These are phyloP conservation scores for Pholiota adiposa DNA, from an alignment of 1,284 basidiomycete species.

Conservation along the genomic window DNA sequence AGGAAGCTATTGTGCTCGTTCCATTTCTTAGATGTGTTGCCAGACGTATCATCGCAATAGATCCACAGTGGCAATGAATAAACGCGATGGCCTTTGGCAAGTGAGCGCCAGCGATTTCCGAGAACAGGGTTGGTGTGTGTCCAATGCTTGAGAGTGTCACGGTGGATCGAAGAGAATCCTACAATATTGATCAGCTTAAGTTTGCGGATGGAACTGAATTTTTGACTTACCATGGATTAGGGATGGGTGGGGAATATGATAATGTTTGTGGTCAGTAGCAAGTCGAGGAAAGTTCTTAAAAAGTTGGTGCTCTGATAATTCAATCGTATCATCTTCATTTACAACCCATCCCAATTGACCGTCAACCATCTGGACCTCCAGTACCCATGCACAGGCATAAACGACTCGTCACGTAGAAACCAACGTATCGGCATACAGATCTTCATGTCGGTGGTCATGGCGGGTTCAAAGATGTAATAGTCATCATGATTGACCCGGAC, in stretches of 20 bases:
- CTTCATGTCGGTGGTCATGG: constrained; percentile 9
- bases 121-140: constrained; percentile 17
- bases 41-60: constrained; percentile 50
- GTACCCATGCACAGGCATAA: constrained; percentile 15
- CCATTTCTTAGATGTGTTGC: constrained; percentile 48
- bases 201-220: not conserved
- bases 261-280: not conserved
- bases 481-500: not conserved
- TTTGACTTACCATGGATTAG: constrained; percentile 11
- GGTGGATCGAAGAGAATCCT: not conserved
- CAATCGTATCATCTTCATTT: not conserved
- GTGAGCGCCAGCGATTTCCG: constrained; percentile 29
- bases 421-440: constrained; percentile 35
- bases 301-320: constrained; percentile 7
- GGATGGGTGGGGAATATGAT: constrained; percentile 6
- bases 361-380: not conserved
- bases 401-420: constrained; percentile 25
- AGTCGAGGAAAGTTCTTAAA: constrained; percentile 9
- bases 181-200: not conserved
- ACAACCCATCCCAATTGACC: constrained; percentile 12
- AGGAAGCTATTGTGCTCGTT: constrained; percentile 47
- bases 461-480: constrained; percentile 3
- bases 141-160: constrained; percentile 5
- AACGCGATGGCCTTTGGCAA: constrained; percentile 28
- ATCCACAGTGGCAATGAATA: constrained; percentile 39